Evolutionary conservation across 805 yeast species (phyloP).

Genomic region (Saccharomycopsis capsularis): DNA sequence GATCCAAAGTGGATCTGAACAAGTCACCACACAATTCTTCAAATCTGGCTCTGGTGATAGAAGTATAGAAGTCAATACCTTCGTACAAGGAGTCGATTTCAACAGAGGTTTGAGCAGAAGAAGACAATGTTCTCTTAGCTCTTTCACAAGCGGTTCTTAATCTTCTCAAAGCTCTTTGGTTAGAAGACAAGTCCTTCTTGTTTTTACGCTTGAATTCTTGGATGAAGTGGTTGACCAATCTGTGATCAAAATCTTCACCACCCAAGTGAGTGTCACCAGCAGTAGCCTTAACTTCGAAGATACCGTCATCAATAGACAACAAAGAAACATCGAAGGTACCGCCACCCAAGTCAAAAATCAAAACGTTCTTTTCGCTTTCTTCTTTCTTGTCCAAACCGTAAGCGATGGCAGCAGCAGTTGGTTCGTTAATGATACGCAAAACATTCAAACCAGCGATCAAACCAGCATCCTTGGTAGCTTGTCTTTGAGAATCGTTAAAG

Average conservation of each 20-base stretch:
- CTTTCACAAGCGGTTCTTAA: slow-evolving; percentile 98
- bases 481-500: slow-evolving; percentile 85
- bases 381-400: slow-evolving; percentile 81
- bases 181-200: slow-evolving; percentile 86
- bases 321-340: slow-evolving; percentile 98
- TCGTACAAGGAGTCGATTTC: slow-evolving; percentile 95
- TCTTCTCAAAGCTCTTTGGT: slow-evolving; percentile 98
- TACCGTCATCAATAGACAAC: slow-evolving; percentile 90
- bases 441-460: slow-evolving; percentile 79
- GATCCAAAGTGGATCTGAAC: slow-evolving; percentile 91
- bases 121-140: slow-evolving; percentile 97
- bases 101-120: slow-evolving; percentile 93
- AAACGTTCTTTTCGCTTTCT: slow-evolving; percentile 86
- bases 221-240: slow-evolving; percentile 89
- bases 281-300: slow-evolving; percentile 95
- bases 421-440: slow-evolving; percentile 80
- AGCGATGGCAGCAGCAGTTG: slow-evolving; percentile 96
- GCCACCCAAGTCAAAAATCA: slow-evolving; percentile 96
- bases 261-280: slow-evolving; percentile 81
- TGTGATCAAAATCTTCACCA: slow-evolving; percentile 98
- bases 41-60: slow-evolving; percentile 97
- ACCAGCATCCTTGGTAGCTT: slow-evolving; percentile 89
- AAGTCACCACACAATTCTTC: slow-evolving; percentile 96
- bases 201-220: slow-evolving; percentile 96
- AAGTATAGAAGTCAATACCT: slow-evolving; percentile 96